Base-by-base conservation (phyloP, 257 asterid species). In the Solanum chaucha region DNA sequence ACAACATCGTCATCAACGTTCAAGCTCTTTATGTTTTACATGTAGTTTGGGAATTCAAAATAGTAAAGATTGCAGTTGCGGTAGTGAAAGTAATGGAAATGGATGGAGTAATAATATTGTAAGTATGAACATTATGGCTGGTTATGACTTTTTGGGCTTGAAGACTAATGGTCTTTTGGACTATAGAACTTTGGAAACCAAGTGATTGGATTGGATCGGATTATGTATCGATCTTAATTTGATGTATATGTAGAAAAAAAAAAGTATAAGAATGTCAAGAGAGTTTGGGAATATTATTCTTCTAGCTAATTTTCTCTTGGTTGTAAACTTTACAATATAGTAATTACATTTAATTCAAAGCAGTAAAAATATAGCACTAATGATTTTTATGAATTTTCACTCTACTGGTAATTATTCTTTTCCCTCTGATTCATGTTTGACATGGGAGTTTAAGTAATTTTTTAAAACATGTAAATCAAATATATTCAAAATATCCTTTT, bases 31-130 rank as follows among this genome's bases (percentile, higher is more conserved):
- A 90, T 94, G 98, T 90, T 94, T 94, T 88, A 87, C 91, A 3
- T 94, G 98, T 91, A 93, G 94, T 77, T 91, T 92, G 85, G 99
- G 98, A 2, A 91, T 92, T 30, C 91, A 92, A 68, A 95, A 93
- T 85, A 90, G 92, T 86, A 92, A 94, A 81, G 97, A 94, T 20
- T 94, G 99, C 92, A 86, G 88, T 68, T 95, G 98, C 1, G 61
- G 61, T 4, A 44, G 61, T 83, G 84, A 59, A 32, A 40, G 41
- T 55, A 84, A 38, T 51, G 85, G 86, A 51, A 88, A 19, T 80
- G 85, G 67, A 19, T 80, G 85, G n/a, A 80, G 41, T 10, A 72
- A 72, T 80, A 80, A 46, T 28, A 80, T 44, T 75, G 12, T 71
- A 75, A 82, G 61, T 36, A 88, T 86, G 87, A 87, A 87, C 61